phyloP scores from a whole-genome alignment of 305 asterid species.

The Fraxinus velutina region DNA sequence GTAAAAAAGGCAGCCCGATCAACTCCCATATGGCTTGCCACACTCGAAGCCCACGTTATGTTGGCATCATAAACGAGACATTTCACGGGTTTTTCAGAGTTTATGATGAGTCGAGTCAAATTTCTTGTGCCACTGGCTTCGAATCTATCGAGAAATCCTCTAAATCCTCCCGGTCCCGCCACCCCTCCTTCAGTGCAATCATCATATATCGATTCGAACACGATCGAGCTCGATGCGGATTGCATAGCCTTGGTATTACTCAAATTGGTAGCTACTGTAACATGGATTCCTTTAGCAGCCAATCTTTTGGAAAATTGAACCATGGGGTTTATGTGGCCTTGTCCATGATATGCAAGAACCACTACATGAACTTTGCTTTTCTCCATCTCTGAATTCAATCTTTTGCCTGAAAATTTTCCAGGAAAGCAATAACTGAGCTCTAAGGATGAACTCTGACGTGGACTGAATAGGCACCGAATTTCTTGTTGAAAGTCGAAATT shows the following conservation, averaged over 20 bases:
- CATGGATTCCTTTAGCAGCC: constrained; percentile 47
- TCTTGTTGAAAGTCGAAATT: background rate
- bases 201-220: constrained; percentile 39
- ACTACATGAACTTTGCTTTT: constrained; percentile 39
- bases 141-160: constrained; percentile 52
- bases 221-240: constrained; percentile 25
- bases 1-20: constrained; percentile 49
- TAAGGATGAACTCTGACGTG: background rate
- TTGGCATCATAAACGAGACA: constrained; percentile 58
- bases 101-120: constrained; percentile 33
- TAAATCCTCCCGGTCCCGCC: constrained; percentile 49
- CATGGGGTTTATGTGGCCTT: constrained; percentile 60
- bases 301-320: constrained; percentile 50
- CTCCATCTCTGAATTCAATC: constrained; percentile 32
- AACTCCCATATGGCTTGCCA: constrained; percentile 34
- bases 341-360: constrained; percentile 52
- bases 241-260: constrained; percentile 37
- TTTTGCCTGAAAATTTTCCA: background rate
- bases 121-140: constrained; percentile 40
- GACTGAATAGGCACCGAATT: background rate
- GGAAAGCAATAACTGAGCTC: background rate
- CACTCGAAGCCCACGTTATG: constrained; percentile 44
- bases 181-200: constrained; percentile 43
- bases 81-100: constrained; percentile 38
- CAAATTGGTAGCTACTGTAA: constrained; percentile 43